Conservation (phyloP, 192 early-diverging fungal genomes). For the Borealophlyctis nickersoniae region DNA sequence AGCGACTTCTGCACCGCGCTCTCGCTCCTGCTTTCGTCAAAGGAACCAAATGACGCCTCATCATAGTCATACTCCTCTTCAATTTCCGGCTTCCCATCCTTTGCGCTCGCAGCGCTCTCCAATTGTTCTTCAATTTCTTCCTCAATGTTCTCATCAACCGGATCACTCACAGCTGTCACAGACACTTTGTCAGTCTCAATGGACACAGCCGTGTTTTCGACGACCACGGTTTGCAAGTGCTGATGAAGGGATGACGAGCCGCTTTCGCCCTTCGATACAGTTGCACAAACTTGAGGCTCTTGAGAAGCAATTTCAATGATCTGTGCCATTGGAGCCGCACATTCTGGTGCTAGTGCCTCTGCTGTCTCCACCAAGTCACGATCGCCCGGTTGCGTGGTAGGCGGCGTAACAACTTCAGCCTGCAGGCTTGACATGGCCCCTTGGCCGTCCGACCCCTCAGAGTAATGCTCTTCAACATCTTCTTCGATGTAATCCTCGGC, state of each 20-base stretch:
- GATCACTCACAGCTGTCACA: not conserved
- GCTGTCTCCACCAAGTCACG: not conserved
- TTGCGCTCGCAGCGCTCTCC: not conserved
- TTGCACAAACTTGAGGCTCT: not conserved
- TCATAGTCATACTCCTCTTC: not conserved
- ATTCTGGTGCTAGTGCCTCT: no score
- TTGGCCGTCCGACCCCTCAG: not conserved
- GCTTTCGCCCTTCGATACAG: not conserved
- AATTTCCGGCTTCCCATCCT: not conserved
- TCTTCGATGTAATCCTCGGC: not conserved
- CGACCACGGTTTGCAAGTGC: no score
- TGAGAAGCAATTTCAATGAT: no score
- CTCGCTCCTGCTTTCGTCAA: no score
- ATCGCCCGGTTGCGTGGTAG: not conserved
- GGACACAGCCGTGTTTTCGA: no score
- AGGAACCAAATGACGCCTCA: not conserved
- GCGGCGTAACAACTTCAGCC: not conserved
- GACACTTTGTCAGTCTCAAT: not conserved
- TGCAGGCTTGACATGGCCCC: not conserved
- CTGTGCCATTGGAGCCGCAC: no score
- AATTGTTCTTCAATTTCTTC: not conserved
- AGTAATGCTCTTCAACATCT: not conserved
- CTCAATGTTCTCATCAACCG: not conserved
- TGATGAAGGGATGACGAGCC: no score
- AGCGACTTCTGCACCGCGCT: not conserved